phyloP scores from a whole-genome alignment of 2,329 filamentous ascomycete species.

The Aureobasidium melanogenum region DNA sequence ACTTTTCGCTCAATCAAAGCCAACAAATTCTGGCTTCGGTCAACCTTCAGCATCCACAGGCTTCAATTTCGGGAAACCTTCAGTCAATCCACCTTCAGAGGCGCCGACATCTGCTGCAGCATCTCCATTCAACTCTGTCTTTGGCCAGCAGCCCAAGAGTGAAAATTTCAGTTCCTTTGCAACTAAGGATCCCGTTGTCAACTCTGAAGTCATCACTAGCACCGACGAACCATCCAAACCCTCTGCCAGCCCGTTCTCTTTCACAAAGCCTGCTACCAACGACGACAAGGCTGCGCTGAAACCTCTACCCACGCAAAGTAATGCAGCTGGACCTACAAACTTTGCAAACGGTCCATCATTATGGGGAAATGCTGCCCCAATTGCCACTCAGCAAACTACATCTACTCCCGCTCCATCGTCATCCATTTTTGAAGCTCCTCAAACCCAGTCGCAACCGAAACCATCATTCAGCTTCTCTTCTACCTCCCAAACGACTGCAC shows the following conservation, averaged over 20 bases:
- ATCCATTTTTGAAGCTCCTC: not conserved
- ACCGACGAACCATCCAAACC: not conserved
- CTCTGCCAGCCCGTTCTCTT: not conserved
- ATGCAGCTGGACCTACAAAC: not conserved
- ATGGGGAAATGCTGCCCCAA: not conserved
- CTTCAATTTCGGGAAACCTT: conserved; percentile 14
- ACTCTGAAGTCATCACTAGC: not conserved
- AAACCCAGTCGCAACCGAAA: not conserved
- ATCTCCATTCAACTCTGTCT: conserved; percentile 4
- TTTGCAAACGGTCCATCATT: not conserved
- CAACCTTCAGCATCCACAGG: not conserved
- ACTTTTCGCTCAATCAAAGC: not conserved
- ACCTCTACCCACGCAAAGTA: not conserved
- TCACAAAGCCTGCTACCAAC: not conserved
- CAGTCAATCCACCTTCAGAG: not conserved
- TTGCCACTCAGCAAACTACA: not conserved
- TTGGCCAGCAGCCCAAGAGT: conserved; percentile 13
- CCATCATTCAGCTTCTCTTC: conserved; percentile 9
- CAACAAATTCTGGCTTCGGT: conserved; percentile 5
- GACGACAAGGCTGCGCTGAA: not conserved
- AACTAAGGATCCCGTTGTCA: not conserved
- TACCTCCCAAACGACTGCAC: not conserved
- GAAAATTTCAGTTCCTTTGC: conserved; percentile 1
- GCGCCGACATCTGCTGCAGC: not conserved
- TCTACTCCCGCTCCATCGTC: not conserved